Evolutionary conservation across 371 early-diverging fungal species (phyloP).

Genomic region (Rhizopus stolonifer): DNA sequence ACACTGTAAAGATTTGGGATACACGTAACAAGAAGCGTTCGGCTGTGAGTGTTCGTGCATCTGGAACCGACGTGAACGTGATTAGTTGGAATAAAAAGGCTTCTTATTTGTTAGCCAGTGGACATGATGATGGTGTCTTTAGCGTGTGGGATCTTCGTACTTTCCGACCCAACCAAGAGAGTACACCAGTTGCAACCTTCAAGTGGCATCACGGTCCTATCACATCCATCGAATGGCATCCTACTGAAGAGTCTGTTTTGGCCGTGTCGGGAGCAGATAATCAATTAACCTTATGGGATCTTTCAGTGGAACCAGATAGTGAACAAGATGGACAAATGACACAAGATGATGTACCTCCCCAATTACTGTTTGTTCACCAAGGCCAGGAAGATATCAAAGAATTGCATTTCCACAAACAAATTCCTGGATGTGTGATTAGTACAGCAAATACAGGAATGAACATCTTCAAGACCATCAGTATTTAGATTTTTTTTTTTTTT

Average conservation of each 20-base stretch:
- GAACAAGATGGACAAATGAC: conserved; percentile 76
- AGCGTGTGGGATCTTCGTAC: conserved; percentile 95
- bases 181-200: conserved; percentile 90
- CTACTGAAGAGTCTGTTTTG: conserved; percentile 87
- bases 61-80: conserved; percentile 91
- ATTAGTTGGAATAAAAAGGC: conserved; percentile 90
- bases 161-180: conserved; percentile 51
- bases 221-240: conserved; percentile 97
- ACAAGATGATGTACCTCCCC: conserved; percentile 89
- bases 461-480: conserved; percentile 90
- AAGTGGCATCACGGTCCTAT: conserved; percentile 93
- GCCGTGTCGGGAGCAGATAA: conserved; percentile 95
- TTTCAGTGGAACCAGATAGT: conserved; percentile 91
- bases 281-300: conserved; percentile 96
- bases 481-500: conserved; percentile 15
- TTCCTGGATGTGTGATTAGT: conserved; percentile 86
- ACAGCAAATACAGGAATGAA: conserved; percentile 92
- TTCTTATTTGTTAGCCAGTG: conserved; percentile 87
- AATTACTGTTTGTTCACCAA: conserved; percentile 93
- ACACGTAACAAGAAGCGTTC: conserved; percentile 73
- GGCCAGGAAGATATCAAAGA: conserved; percentile 95
- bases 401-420: conserved; percentile 94
- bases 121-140: conserved; percentile 91
- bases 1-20: conserved; percentile 95
- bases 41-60: conserved; percentile 81